A percentile compares a stretch with the other conserved stretches of the same genome.
Evolutionary conservation across 2,329 filamentous ascomycete species (phyloP).

Genomic region (Arthrinium phaeospermum): DNA sequence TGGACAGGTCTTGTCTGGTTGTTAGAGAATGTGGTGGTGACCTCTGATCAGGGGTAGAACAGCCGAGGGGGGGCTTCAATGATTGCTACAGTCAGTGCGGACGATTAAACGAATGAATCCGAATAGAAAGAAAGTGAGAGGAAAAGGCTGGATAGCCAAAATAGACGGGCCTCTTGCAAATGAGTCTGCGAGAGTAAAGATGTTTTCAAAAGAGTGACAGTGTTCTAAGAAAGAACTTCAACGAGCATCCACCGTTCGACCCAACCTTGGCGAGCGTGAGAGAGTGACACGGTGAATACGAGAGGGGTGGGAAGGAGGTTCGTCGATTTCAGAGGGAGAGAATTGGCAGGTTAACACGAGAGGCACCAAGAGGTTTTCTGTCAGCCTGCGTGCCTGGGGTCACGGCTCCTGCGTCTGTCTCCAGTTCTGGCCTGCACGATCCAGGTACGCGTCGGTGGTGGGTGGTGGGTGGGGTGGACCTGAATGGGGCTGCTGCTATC

Average conservation of each 20-base stretch:
- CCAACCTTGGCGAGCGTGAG: slow-evolving; percentile 1
- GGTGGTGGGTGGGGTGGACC: not conserved
- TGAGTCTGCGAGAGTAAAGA: slow-evolving; percentile 19
- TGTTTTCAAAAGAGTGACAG: slow-evolving; percentile 18
- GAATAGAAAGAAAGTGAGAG: slow-evolving; percentile 33
- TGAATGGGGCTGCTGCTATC: slow-evolving; percentile 12
- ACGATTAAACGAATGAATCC: slow-evolving; percentile 16
- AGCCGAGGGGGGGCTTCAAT: slow-evolving; percentile 30
- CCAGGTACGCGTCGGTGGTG: not conserved
- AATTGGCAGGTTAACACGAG: slow-evolving; percentile 4
- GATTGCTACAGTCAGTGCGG: slow-evolving; percentile 22
- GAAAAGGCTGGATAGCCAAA: slow-evolving; percentile 27
- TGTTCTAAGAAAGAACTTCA: slow-evolving; percentile 16
- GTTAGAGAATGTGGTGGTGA: slow-evolving; percentile 36
- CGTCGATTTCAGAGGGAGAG: slow-evolving; percentile 8
- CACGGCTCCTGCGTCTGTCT: not conserved
- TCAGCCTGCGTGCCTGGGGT: slow-evolving; percentile 3
- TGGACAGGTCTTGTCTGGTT: slow-evolving; percentile 28
- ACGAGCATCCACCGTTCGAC: slow-evolving; percentile 10
- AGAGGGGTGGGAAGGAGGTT: not conserved
- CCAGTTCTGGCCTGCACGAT: slow-evolving; percentile 13
- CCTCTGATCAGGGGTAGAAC: slow-evolving; percentile 37
- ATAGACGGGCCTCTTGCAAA: slow-evolving; percentile 20
- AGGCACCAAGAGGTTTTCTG: slow-evolving; percentile 14
- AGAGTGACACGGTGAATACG: not conserved